Evolutionary conservation across 75 land plant genomes (phyloP).

Genomic region (Picea glauca): DNA sequence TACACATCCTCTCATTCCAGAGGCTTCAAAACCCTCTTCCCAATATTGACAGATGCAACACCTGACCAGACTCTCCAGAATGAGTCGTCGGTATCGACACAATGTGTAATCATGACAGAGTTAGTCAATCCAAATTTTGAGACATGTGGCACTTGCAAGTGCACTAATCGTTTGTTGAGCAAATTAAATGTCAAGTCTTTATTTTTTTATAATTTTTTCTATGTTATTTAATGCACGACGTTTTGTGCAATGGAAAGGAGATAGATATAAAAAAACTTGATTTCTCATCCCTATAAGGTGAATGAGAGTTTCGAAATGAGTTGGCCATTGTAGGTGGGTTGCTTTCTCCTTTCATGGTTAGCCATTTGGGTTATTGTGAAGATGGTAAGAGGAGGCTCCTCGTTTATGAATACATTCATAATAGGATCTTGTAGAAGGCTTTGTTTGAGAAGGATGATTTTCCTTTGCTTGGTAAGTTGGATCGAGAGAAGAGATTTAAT

Average conservation of each 20-base stretch:
- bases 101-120: too few relatives aligned
- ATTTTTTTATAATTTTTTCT: too few relatives aligned
- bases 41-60: too few relatives aligned
- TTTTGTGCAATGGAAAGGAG: conserved; percentile 48
- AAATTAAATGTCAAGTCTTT: too few relatives aligned
- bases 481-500: conserved; percentile 46
- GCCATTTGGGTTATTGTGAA: conserved; percentile 74
- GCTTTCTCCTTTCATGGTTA: conserved; percentile 56
- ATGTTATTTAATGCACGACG: conserved; percentile 13
- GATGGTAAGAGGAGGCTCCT: conserved; percentile 24
- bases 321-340: conserved; percentile 47
- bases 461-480: conserved; percentile 11
- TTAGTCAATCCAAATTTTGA: too few relatives aligned
- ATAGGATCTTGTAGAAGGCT: conserved; percentile 56
- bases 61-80: too few relatives aligned
- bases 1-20: too few relatives aligned
- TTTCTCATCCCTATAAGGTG: conserved; percentile 32
- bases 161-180: too few relatives aligned
- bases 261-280: conserved; percentile 67
- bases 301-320: conserved; percentile 73
- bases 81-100: too few relatives aligned
- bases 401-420: conserved; percentile 73
- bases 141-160: too few relatives aligned
- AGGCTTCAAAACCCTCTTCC: too few relatives aligned
- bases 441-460: conserved; percentile 27